Evolutionary conservation across 805 yeast genomes (phyloP), one percentile per base, ranked within the genome.

Genomic region (Candida ficus): DNA sequence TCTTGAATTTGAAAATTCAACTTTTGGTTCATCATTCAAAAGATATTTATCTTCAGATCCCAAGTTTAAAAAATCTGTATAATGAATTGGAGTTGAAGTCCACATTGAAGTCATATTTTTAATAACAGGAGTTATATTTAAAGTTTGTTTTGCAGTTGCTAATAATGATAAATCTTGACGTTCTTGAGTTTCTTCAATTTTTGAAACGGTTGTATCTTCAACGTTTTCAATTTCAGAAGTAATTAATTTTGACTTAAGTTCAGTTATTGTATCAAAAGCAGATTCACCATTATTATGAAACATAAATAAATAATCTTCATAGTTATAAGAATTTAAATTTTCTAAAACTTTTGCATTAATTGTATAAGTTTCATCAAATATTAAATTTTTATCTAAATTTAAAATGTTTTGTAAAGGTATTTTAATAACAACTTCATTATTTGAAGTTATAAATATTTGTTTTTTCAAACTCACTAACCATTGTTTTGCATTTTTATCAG

Each of bases 391-490:
- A 34, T 77, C 83, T 20, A 80, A 57, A 52, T 81, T 84, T 8
- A 83, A 54, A 12, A 91, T 64, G 52, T 82, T 83, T 27, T 68
- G 73, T 20, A 83, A 53, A 0, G 97, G 97, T 4, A 91, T 76
- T 50, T 84, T 83, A 16, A 90, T 67, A 17, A 84, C 75, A 12
- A 87, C 93, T 44, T 81, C 80, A 49, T 72, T 67, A 57, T 86
- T 84, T 39, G 83, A 71, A 30, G 83, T 72, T 1, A 89, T 71
- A 61, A 91, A 91, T 2, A 87, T 78, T 39, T 82, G 81, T 52
- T 84, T 87, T 48, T 83, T 85, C 33, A 91, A 61, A 9, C 73
- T 64, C 38, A 80, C 78, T 34, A 76, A 80, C 98, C 98, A 91
- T 14, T 80, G 74, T 43, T 84, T 71, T 0, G 97, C 97, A 7